phyloP scores from a whole-genome alignment of 768 basidiomycete genomes.

The Favolaschia claudopus region DNA sequence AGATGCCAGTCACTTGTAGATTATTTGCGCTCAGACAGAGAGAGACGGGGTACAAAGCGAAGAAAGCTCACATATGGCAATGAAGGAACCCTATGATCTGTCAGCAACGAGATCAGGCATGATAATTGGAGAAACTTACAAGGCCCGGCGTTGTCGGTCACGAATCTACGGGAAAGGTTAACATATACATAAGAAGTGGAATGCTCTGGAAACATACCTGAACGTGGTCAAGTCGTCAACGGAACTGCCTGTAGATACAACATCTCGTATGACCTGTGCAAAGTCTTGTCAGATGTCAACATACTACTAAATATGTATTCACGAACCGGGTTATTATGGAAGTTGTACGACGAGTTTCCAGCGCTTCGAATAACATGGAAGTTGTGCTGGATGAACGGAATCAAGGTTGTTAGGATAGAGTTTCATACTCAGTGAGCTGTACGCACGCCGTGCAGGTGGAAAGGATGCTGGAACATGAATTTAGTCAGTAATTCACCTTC shows the following conservation, averaged over 20 bases:
- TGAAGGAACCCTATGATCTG: slow-evolving; percentile 46
- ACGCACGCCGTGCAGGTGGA: slow-evolving; percentile 14
- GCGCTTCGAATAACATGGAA: slow-evolving; percentile 42
- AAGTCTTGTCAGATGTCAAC: neutral
- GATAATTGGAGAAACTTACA: neutral
- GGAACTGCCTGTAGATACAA: neutral
- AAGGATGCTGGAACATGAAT: neutral
- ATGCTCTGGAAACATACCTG: neutral
- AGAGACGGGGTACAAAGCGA: slow-evolving; percentile 32
- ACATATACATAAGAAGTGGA: neutral
- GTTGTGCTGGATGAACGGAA: slow-evolving; percentile 25
- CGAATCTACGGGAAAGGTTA: slow-evolving; percentile 38
- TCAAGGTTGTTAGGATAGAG: neutral
- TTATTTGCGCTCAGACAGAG: too few relatives aligned
- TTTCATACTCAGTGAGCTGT: slow-evolving; percentile 3
- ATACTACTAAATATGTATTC: neutral
- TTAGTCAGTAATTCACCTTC: neutral
- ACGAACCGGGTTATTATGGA: slow-evolving; percentile 14
- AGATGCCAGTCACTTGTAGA: slow-evolving; percentile 53
- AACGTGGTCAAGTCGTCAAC: slow-evolving; percentile 1
- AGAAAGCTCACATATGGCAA: slow-evolving; percentile 11
- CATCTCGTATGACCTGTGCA: slow-evolving; percentile 6
- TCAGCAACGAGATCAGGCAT: neutral
- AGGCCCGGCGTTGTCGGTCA: slow-evolving; percentile 68
- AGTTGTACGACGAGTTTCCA: slow-evolving; percentile 27